Evolutionary conservation across 2,329 filamentous ascomycete genomes (phyloP).

Genomic region (Monosporascus sp.): DNA sequence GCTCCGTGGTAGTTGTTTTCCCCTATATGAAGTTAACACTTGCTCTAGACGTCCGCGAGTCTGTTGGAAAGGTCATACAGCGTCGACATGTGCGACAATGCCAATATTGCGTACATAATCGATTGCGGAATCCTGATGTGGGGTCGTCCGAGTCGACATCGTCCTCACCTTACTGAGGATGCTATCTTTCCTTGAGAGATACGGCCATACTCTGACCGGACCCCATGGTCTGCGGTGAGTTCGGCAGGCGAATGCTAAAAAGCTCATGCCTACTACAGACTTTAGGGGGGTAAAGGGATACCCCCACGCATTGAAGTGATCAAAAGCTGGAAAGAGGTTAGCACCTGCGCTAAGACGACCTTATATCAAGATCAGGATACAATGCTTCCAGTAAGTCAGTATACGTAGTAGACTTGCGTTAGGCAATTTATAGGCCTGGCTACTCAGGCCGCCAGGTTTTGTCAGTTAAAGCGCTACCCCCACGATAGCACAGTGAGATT

Average conservation of each 20-base stretch:
- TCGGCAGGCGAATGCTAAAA: constrained; percentile 16
- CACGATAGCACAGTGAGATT: too few species aligned
- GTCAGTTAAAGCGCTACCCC: too few species aligned
- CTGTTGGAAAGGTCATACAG: constrained; percentile 41
- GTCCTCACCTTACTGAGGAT: constrained; percentile 7
- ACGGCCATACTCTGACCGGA: constrained; percentile 10
- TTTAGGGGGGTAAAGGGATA: neutral
- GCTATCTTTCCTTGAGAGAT: constrained; percentile 6
- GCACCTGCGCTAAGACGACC: neutral
- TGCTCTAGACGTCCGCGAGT: neutral
- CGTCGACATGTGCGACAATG: constrained; percentile 98
- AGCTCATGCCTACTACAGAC: constrained; percentile 19
- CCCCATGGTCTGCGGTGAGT: constrained; percentile 18
- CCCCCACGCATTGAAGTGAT: constrained; percentile 3
- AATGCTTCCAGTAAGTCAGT: too few species aligned
- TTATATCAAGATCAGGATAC: too few species aligned
- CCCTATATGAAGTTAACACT: constrained; percentile 43
- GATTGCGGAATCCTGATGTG: constrained; percentile 33
- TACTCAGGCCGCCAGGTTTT: too few species aligned
- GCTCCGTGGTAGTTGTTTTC: constrained; percentile 97
- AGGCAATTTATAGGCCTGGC: too few species aligned
- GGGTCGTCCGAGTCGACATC: constrained; percentile 9
- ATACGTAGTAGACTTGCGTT: too few species aligned
- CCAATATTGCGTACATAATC: constrained; percentile 85
- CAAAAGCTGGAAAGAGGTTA: neutral